These are phyloP conservation scores for Bromus sterilis DNA, from an alignment of 176 grass and related monocot genomes.

Conservation along the genomic window DNA sequence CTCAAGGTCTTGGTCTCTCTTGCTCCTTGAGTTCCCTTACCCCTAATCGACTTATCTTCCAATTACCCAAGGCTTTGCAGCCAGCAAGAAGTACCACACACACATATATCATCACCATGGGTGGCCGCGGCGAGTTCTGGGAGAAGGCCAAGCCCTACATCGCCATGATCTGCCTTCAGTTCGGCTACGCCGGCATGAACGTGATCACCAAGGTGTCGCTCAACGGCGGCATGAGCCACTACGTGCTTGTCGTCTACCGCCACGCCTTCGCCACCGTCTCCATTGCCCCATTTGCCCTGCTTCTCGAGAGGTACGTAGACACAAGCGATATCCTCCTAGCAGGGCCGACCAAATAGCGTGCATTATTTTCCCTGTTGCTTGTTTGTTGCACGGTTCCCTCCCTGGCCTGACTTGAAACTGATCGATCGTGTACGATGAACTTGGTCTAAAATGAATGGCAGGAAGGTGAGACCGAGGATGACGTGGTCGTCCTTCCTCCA, in stretches of 20 bases:
- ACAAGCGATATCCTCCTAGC: no score
- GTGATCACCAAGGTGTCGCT: slow-evolving; percentile 91
- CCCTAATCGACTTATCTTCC: background rate
- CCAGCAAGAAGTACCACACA: background rate
- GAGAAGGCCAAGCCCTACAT: slow-evolving; percentile 74
- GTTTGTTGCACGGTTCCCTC: background rate
- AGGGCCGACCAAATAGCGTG: background rate
- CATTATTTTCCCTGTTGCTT: background rate
- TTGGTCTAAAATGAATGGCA: slow-evolving; percentile 29
- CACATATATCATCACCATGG: slow-evolving; percentile 24
- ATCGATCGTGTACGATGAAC: background rate
- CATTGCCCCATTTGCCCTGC: slow-evolving; percentile 82
- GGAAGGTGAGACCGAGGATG: slow-evolving; percentile 89
- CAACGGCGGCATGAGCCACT: slow-evolving; percentile 92
- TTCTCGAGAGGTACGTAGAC: slow-evolving; percentile 57
- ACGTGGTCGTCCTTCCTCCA: slow-evolving; percentile 72
- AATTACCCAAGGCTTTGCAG: background rate
- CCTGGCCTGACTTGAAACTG: background rate
- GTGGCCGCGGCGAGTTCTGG: slow-evolving; percentile 38
- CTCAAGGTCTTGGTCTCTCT: slow-evolving; percentile 26
- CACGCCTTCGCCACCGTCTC: slow-evolving; percentile 93
- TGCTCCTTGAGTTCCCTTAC: slow-evolving; percentile 41
- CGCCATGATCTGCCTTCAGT: slow-evolving; percentile 89
- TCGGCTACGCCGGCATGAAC: slow-evolving; percentile 98
- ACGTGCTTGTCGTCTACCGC: slow-evolving; percentile 92